Evolutionary conservation across 106 monocot species (phyloP).

Genomic region (Apostasia shenzhenica): DNA sequence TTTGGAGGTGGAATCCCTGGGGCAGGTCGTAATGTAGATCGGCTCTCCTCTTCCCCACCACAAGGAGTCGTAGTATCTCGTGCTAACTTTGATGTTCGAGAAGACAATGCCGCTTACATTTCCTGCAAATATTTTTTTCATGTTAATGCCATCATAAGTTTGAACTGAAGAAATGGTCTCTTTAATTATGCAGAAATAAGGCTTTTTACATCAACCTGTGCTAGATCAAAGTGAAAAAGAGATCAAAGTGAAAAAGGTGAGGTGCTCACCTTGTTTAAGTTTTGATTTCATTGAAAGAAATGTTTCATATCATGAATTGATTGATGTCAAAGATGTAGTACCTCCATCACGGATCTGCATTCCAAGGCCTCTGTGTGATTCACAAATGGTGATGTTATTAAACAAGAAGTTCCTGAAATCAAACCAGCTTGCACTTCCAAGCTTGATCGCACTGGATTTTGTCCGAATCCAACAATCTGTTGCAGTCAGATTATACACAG

Average conservation of each 20-base stretch:
- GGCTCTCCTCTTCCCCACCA: slow-evolving; percentile 99
- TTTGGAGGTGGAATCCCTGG: slow-evolving; percentile 47
- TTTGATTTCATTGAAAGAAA: too few relatives aligned
- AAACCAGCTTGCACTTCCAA: slow-evolving; percentile 84
- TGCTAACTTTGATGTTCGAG: slow-evolving; percentile 89
- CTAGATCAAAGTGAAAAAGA: too few relatives aligned
- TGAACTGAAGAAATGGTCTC: too few relatives aligned
- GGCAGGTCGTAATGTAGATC: slow-evolving; percentile 87
- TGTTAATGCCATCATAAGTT: too few relatives aligned
- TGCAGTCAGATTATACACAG: slow-evolving; percentile 64
- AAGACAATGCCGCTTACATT: slow-evolving; percentile 66
- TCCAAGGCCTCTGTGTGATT: slow-evolving; percentile 84
- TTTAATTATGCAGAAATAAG: too few relatives aligned
- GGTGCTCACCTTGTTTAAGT: too few relatives aligned
- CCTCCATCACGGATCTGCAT: slow-evolving; percentile 98
- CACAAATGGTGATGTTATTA: slow-evolving; percentile 76
- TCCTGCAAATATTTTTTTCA: slow-evolving; percentile 32
- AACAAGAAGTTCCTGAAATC: slow-evolving; percentile 63
- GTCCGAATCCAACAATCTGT: slow-evolving; percentile 87
- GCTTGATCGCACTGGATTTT: slow-evolving; percentile 84
- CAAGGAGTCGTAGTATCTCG: slow-evolving; percentile 86
- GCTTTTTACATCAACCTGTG: too few relatives aligned
- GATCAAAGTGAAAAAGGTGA: too few relatives aligned
- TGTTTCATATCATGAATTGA: not conserved
- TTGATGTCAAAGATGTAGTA: slow-evolving; percentile 15